A percentile compares a stretch with the other conserved stretches of the same genome.
phyloP scores from a whole-genome alignment of 495 filamentous ascomycete genomes.

The Chlorociboria aeruginascens region DNA sequence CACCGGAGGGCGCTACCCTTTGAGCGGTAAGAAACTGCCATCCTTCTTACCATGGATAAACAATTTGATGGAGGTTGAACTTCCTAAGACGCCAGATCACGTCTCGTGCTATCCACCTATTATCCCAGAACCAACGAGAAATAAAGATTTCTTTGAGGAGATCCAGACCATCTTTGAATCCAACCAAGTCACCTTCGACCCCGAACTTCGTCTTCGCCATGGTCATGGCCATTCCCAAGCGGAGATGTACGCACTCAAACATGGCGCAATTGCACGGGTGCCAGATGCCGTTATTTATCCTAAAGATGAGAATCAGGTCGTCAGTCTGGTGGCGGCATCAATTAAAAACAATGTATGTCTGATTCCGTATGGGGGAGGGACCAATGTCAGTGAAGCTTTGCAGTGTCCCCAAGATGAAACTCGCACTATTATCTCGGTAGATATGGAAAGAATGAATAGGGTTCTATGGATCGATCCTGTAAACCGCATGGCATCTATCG shows the following conservation, averaged over 20 bases:
- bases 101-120: not conserved
- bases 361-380: not conserved
- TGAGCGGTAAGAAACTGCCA: not conserved
- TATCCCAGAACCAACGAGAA: not conserved
- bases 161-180: not conserved
- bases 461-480: not conserved
- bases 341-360: not conserved
- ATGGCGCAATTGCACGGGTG: not conserved
- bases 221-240: not conserved
- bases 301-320: not conserved
- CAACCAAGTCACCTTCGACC: not conserved
- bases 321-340: not conserved
- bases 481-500: not conserved
- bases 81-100: not conserved
- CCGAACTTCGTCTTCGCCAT: not conserved
- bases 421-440: not conserved
- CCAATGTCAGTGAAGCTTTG: not conserved
- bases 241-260: conserved; percentile 1
- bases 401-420: not conserved
- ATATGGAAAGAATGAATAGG: not conserved
- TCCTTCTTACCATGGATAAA: not conserved
- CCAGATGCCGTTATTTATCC: not conserved
- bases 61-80: not conserved
- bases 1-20: not conserved
- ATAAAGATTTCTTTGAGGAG: not conserved